Evolutionary conservation across 768 basidiomycete genomes (phyloP).

Genomic region (Suillus fuscotomentosus): DNA sequence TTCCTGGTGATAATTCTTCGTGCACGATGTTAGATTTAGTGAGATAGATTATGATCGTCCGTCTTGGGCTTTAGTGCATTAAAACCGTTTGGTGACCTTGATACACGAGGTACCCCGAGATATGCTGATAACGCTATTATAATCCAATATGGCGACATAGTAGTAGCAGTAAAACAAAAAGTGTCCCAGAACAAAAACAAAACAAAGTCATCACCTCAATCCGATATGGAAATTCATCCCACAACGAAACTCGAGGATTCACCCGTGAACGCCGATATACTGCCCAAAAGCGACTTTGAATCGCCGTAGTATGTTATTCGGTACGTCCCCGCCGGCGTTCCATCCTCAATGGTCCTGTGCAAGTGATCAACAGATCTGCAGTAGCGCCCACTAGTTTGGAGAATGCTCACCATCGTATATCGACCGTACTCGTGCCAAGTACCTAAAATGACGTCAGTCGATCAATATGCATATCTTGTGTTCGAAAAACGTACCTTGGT

Average conservation of each 20-base stretch:
- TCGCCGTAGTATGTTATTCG: conserved; percentile 73
- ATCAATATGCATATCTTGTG: neutral
- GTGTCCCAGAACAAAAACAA: neutral
- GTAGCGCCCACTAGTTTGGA: too few relatives aligned
- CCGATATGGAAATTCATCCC: conserved; percentile 8
- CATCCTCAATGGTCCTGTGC: conserved; percentile 60
- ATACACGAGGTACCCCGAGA: neutral
- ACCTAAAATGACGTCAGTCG: conserved; percentile 34
- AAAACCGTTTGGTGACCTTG: neutral
- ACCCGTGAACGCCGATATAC: conserved; percentile 62
- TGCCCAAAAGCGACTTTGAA: conserved; percentile 66
- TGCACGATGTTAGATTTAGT: neutral
- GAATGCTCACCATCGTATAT: conserved; percentile 55
- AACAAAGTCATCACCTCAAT: neutral
- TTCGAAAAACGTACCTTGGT: conserved; percentile 41
- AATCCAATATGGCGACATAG: neutral
- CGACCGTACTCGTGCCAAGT: conserved; percentile 61
- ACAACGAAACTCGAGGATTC: conserved; percentile 63
- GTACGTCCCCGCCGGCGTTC: conserved; percentile 69
- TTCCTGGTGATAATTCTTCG: neutral
- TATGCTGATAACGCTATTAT: neutral
- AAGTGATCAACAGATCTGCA: neutral
- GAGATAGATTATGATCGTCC: neutral
- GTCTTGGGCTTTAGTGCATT: neutral
- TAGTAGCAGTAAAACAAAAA: neutral